Evolutionary conservation across 306 rosid genomes (phyloP).

Genomic region (Gillenia trifoliata): DNA sequence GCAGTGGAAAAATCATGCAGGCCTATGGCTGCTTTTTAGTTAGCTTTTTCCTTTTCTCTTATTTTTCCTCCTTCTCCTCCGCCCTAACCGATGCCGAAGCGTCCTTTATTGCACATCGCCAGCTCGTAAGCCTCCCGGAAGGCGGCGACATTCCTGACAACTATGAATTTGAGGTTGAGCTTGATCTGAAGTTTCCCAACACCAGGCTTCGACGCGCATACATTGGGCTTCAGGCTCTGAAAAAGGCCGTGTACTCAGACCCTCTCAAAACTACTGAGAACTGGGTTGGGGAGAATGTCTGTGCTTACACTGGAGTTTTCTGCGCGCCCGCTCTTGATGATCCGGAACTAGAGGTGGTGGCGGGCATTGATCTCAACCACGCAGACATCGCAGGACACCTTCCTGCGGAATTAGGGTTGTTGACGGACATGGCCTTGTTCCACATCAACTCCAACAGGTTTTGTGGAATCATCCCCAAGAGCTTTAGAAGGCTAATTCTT

Average conservation of each 20-base stretch:
- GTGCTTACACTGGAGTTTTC: conserved; percentile 26
- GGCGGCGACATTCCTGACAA: conserved; percentile 20
- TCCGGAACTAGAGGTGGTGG: conserved; percentile 16
- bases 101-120: conserved; percentile 20
- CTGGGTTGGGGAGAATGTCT: conserved; percentile 28
- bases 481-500: conserved; percentile 16
- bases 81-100: conserved; percentile 26
- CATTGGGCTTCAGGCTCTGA: conserved; percentile 37
- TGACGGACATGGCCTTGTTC: conserved; percentile 22
- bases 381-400: conserved; percentile 37
- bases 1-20: conserved; percentile 28
- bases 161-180: conserved; percentile 11
- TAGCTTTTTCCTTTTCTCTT: not conserved
- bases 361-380: conserved; percentile 25
- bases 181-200: conserved; percentile 13
- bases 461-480: conserved; percentile 29
- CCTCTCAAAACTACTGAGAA: conserved; percentile 17
- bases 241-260: conserved; percentile 20
- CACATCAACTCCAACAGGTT: conserved; percentile 32
- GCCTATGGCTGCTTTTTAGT: conserved; percentile 21
- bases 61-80: not conserved
- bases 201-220: conserved; percentile 30
- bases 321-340: conserved; percentile 24
- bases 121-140: conserved; percentile 11
- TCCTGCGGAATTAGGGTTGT: conserved; percentile 27